Base-by-base conservation (phyloP, 805 yeast species). In the Cyberlindnera xylosilytica region DNA sequence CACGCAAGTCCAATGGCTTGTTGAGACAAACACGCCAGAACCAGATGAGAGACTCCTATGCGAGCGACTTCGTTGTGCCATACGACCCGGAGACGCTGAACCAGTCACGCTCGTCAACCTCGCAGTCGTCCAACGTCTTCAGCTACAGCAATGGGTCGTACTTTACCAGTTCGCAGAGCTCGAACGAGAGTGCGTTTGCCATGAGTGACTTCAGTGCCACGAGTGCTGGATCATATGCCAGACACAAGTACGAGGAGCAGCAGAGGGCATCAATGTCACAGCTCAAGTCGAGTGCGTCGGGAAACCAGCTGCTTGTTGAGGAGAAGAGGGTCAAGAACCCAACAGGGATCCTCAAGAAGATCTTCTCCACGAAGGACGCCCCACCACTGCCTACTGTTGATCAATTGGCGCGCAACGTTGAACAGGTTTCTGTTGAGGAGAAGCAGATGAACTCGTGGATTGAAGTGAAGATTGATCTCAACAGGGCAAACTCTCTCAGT, bases 121-220 rank as follows among this genome's bases (percentile, higher is more conserved):
- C 59, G 0, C 51, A 49, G 29, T 39, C 44, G 5, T 56, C 61
- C 6, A 54, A 56, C 19, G 58, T 56, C 19, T 57, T 58, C 43
- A 51, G 51, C 5, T 67, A 66, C 42, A 66, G 72, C 7, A 63
- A 64, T 38, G 68, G 79, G 1, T 71, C 76, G 12, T 71, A 68
- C 39, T 66, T 77, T 56, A 73, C 75, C 1, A 71, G 69, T 41
- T 81, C 89, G 1, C 51, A 58, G 20, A 55, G 65, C 13, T 68
- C 70, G 13, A 61, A 65, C 41, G 64, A 61, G 30, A 65, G 72
- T 39, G 63, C 72, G 22, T 69, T 76, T 2, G 57, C 69, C 9
- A 60, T 72, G 63, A 72, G 77, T 27, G 93, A 86, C 59, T 74
- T 85, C 48, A 84, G 93, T 65, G 96, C 96, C 4, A 85, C 96